Percentiles rank a stretch among this genome's conserved stretches.
Evolutionary conservation across 2,329 filamentous ascomycete species (phyloP).

Genomic region (Parasarocladium wereldwijsianum): DNA sequence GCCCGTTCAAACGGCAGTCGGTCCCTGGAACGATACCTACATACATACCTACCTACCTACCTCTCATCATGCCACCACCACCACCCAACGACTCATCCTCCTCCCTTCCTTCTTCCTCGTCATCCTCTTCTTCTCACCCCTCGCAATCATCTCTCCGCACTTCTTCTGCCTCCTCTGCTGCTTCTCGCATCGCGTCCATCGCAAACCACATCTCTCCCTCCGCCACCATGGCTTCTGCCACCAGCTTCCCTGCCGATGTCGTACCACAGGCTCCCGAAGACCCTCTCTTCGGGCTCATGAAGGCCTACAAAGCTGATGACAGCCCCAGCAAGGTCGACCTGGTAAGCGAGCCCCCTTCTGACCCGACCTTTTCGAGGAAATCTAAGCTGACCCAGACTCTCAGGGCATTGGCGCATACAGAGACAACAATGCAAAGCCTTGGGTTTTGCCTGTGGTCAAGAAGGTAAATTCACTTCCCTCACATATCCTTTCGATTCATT

Average conservation of each 20-base stretch:
- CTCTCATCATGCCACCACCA: slow-evolving; percentile 10
- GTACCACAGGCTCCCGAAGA: slow-evolving; percentile 91
- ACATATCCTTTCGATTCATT: no score
- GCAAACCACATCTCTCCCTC: slow-evolving; percentile 54
- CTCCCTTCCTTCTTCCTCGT: slow-evolving; percentile 12
- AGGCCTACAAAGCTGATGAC: slow-evolving; percentile 70
- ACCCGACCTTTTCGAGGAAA: slow-evolving; percentile 4
- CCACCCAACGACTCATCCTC: slow-evolving; percentile 15
- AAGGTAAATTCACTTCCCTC: slow-evolving; percentile 46
- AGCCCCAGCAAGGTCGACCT: slow-evolving; percentile 78
- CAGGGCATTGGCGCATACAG: slow-evolving; percentile 81
- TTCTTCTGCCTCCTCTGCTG: slow-evolving; percentile 29
- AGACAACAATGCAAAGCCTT: slow-evolving; percentile 90
- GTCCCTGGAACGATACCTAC: no score
- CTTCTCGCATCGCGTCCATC: slow-evolving; percentile 44
- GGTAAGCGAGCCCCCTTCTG: slow-evolving; percentile 32
- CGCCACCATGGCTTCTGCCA: slow-evolving; percentile 25
- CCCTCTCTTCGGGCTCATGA: slow-evolving; percentile 84
- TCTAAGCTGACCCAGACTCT: not conserved
- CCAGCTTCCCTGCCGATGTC: slow-evolving; percentile 59
- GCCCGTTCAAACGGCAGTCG: no score
- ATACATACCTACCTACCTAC: slow-evolving; percentile 1
- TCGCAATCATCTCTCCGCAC: slow-evolving; percentile 11
- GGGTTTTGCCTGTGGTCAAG: slow-evolving; percentile 91
- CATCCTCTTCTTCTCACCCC: slow-evolving; percentile 15